phyloP scores from a whole-genome alignment of 257 asterid species.

The Gynochthodes officinalis region DNA sequence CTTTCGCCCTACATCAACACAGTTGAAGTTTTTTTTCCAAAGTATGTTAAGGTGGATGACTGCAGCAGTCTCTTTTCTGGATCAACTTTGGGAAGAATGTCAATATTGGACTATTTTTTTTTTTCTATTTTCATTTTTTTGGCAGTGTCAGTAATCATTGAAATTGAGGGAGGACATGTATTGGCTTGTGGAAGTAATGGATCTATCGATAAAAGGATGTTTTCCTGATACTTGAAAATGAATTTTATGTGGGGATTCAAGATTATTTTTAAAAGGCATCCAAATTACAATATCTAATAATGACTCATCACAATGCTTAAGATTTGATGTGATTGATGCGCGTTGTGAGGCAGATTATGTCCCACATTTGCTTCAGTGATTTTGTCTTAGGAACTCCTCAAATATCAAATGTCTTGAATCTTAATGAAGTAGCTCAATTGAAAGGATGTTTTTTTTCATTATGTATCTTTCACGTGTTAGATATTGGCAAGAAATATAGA shows the following conservation, averaged over 20 bases:
- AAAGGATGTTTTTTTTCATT: neutral
- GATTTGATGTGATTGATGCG: constrained; percentile 12
- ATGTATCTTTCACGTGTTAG: neutral
- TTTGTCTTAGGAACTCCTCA: neutral
- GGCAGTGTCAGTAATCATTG: neutral
- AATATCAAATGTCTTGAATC: neutral
- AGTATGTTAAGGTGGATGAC: neutral
- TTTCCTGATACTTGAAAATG: neutral
- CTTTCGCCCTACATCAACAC: neutral
- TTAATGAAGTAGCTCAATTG: neutral
- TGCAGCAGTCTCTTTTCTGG: constrained; percentile 1
- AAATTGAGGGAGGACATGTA: neutral
- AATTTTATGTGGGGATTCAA: neutral
- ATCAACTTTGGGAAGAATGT: neutral
- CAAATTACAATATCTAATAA: neutral
- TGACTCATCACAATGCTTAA: constrained; percentile 1
- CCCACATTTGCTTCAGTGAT: constrained; percentile 10
- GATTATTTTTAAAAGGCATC: neutral
- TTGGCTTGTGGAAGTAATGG: neutral
- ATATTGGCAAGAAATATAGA: neutral
- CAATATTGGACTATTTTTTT: constrained; percentile 3
- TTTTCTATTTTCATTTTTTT: neutral
- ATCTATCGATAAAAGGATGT: neutral
- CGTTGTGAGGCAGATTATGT: constrained; percentile 8
- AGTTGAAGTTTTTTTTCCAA: neutral